Evolutionary conservation across 768 basidiomycete genomes (phyloP).

Genomic region (Royoungia palumana): DNA sequence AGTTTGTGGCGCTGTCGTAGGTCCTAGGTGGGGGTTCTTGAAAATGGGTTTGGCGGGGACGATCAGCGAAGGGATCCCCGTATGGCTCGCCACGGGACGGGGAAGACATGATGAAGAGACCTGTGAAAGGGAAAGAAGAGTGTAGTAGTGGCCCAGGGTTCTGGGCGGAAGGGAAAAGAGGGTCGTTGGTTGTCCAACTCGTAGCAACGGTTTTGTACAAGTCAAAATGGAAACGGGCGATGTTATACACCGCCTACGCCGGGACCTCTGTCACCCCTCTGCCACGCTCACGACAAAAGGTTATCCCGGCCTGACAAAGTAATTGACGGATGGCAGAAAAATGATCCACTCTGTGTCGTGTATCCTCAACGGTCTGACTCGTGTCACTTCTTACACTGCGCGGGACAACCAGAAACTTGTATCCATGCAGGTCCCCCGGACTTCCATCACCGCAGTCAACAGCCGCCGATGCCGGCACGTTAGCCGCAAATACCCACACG

Average conservation of each 20-base stretch:
- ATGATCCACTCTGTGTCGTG: no score
- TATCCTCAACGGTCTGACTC: no score
- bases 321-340: not conserved
- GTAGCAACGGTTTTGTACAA: slow-evolving; percentile 24
- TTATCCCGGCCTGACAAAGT: no score
- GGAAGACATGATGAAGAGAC: slow-evolving; percentile 23
- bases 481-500: not conserved
- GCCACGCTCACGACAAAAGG: no score
- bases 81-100: slow-evolving; percentile 35
- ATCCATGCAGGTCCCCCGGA: slow-evolving; percentile 6
- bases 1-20: slow-evolving; percentile 37
- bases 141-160: slow-evolving; percentile 10
- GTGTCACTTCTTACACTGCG: no score
- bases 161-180: slow-evolving; percentile 5
- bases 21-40: slow-evolving; percentile 55
- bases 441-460: slow-evolving; percentile 1
- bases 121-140: slow-evolving; percentile 4
- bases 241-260: slow-evolving; percentile 31
- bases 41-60: slow-evolving; percentile 52
- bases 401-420: not conserved
- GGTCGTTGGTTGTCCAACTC: slow-evolving; percentile 20
- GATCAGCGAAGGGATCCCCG: slow-evolving; percentile 73
- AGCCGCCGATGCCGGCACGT: slow-evolving; percentile 1
- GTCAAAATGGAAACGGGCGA: slow-evolving; percentile 28
- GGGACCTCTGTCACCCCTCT: slow-evolving; percentile 30